These are phyloP conservation scores for Phoma sp. DNA, from an alignment of 2,329 filamentous ascomycete species.

Conservation along the genomic window DNA sequence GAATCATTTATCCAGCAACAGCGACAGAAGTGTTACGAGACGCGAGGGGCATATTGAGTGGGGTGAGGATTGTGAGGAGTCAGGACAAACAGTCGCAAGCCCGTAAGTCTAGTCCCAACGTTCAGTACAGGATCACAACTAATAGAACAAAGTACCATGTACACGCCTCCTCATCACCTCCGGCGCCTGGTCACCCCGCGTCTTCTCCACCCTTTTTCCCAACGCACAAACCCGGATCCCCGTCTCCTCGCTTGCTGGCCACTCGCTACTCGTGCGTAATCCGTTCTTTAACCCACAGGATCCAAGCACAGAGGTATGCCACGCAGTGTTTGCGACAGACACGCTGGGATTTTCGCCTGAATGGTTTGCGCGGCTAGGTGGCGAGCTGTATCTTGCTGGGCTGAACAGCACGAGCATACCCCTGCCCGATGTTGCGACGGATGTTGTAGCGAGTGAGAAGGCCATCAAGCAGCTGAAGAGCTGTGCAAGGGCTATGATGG, in stretches of 20 bases:
- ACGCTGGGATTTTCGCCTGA: conserved; percentile 70
- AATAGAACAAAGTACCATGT: conserved; percentile 61
- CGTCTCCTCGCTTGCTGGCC: conserved; percentile 70
- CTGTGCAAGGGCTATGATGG: conserved; percentile 60
- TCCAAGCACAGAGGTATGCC: conserved; percentile 60
- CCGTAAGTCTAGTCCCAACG: conserved; percentile 44
- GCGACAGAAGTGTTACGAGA: conserved; percentile 63
- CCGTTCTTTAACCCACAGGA: conserved; percentile 59
- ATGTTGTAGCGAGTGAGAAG: conserved; percentile 56
- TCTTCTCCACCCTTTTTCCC: conserved; percentile 72
- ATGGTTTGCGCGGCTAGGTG: conserved; percentile 71
- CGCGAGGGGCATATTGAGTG: conserved; percentile 58
- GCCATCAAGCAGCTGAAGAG: conserved; percentile 60
- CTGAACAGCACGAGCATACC: conserved; percentile 69
- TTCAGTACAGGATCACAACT: conserved; percentile 5
- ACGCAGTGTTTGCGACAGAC: conserved; percentile 73
- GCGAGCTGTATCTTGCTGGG: conserved; percentile 76
- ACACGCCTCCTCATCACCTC: conserved; percentile 71
- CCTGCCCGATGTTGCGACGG: conserved; percentile 65
- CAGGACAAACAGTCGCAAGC: conserved; percentile 56
- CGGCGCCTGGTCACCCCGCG: conserved; percentile 73
- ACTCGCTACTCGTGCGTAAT: conserved; percentile 73
- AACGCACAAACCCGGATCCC: conserved; percentile 61
- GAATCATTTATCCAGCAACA: conserved; percentile 69
- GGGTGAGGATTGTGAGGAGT: conserved; percentile 49